These are phyloP conservation scores for Pythium monospermum DNA, from an alignment of 352 stramenopile species.

Conservation along the genomic window DNA sequence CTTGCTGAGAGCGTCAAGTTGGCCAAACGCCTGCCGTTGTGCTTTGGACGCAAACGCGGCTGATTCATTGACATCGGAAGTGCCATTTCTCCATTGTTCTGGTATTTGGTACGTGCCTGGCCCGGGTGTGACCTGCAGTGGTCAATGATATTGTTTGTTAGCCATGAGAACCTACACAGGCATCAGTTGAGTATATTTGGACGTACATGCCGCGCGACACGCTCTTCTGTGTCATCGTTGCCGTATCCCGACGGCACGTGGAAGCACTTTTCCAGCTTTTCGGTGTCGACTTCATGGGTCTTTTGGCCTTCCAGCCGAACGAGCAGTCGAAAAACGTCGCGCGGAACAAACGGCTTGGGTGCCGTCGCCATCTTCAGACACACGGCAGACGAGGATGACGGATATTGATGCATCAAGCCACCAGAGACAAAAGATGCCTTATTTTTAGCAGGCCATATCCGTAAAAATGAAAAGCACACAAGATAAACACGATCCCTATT, in stretches of 20 bases:
- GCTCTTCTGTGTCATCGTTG: slow-evolving; percentile 31
- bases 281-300: slow-evolving; percentile 44
- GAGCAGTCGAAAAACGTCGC: slow-evolving; percentile 66
- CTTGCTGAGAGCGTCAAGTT: slow-evolving; percentile 6
- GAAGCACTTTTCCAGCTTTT: slow-evolving; percentile 49
- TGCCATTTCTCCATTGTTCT: too few species aligned
- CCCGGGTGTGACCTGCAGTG: slow-evolving; percentile 33
- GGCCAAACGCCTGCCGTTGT: slow-evolving; percentile 20
- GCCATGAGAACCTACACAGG: background rate
- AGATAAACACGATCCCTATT: too few species aligned
- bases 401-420: too few species aligned
- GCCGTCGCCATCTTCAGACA: background rate
- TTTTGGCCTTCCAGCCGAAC: slow-evolving; percentile 58
- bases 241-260: slow-evolving; percentile 43
- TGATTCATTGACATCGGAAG: slow-evolving; percentile 15
- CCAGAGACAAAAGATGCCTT: too few species aligned
- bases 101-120: slow-evolving; percentile 63
- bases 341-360: slow-evolving; percentile 40
- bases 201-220: slow-evolving; percentile 11
- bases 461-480: too few species aligned
- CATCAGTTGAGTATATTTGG: background rate
- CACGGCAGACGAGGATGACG: background rate
- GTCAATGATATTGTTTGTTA: background rate
- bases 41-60: slow-evolving; percentile 29
- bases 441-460: too few species aligned